Conservation (phyloP, 2,329 filamentous ascomycete genomes). For the Juglanconis sp. region DNA sequence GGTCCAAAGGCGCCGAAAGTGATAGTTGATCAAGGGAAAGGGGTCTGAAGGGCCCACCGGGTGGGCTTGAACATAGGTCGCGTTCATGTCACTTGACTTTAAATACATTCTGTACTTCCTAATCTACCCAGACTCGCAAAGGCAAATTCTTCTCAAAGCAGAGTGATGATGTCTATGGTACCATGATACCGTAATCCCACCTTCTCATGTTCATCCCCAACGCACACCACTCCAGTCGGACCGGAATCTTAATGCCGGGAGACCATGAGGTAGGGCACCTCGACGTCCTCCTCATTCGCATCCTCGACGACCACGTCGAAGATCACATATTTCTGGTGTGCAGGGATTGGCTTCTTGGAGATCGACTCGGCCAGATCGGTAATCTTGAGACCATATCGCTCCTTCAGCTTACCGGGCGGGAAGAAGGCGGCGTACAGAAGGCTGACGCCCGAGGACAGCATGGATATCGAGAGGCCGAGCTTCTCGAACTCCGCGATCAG, state of each 20-base stretch:
- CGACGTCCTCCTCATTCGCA: slow-evolving; percentile 83
- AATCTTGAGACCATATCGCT: slow-evolving; percentile 77
- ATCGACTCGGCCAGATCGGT: slow-evolving; percentile 84
- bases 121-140: neutral
- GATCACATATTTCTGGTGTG: slow-evolving; percentile 91
- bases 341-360: slow-evolving; percentile 86
- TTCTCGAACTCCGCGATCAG: slow-evolving; percentile 79
- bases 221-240: neutral
- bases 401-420: slow-evolving; percentile 72
- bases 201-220: neutral
- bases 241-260: slow-evolving; percentile 38
- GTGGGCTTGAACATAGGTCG: neutral
- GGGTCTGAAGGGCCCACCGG: neutral
- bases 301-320: slow-evolving; percentile 96
- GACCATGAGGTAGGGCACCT: slow-evolving; percentile 94
- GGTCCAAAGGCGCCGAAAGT: no score
- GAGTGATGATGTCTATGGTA: slow-evolving; percentile 2
- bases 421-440: slow-evolving; percentile 94
- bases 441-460: slow-evolving; percentile 97
- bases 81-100: neutral
- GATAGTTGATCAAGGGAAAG: no score
- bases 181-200: neutral
- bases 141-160: neutral
- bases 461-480: slow-evolving; percentile 77
- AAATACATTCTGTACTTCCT: neutral